phyloP scores from a whole-genome alignment of 768 basidiomycete species.

The Daedaleopsis nitida region DNA sequence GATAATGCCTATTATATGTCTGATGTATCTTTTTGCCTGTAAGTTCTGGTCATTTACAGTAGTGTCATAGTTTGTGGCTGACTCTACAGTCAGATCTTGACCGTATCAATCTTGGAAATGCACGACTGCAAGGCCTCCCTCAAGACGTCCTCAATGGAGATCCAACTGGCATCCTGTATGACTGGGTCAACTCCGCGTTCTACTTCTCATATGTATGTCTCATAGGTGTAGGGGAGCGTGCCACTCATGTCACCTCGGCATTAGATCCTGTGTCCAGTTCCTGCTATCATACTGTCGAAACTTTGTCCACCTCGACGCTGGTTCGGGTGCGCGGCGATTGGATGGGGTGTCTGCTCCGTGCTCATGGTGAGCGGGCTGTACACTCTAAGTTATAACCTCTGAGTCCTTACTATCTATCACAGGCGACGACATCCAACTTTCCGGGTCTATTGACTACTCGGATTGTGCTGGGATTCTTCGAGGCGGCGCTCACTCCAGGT shows the following conservation, averaged over 20 bases:
- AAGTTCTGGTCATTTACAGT: conserved; percentile 30
- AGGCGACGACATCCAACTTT: conserved; percentile 67
- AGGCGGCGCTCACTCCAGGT: conserved; percentile 76
- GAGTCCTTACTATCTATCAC: neutral
- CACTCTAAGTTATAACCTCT: neutral
- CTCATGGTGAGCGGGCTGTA: conserved; percentile 53
- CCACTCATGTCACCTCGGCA: neutral
- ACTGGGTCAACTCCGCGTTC: conserved; percentile 77
- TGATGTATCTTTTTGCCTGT: conserved; percentile 79
- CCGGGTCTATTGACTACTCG: conserved; percentile 58
- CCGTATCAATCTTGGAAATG: conserved; percentile 79
- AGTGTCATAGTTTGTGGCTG: neutral
- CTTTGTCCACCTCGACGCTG: conserved; percentile 67
- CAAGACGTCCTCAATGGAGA: conserved; percentile 68
- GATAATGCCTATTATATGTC: conserved; percentile 70
- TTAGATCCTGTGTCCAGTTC: conserved; percentile 71
- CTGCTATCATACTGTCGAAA: conserved; percentile 66
- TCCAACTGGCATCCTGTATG: conserved; percentile 64
- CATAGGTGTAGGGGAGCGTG: neutral
- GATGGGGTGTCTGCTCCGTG: conserved; percentile 75
- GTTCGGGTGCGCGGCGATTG: conserved; percentile 64
- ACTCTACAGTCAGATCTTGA: conserved; percentile 51
- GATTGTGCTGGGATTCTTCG: conserved; percentile 72
- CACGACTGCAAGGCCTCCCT: conserved; percentile 71
- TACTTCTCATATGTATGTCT: conserved; percentile 73